Evolutionary conservation across 2,329 filamentous ascomycete genomes (phyloP), one percentile per base, ranked within the genome.

Genomic region (Bipolaris cookei): DNA sequence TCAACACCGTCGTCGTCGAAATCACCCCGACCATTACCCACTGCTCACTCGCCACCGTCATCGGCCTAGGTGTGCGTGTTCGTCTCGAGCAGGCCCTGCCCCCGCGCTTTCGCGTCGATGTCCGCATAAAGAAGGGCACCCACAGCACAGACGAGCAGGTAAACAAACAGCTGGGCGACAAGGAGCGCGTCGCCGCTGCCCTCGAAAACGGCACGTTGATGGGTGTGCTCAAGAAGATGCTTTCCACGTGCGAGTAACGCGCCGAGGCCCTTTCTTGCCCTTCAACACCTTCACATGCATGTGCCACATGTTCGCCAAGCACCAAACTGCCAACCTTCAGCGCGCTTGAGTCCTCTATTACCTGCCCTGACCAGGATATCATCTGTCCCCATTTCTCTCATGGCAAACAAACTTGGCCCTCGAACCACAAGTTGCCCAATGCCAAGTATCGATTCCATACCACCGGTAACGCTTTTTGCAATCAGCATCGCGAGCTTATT

Each of bases 11-110:
- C 34, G 84, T 89, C 3, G 92, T 99, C 41, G 86, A 96, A 70
- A 89, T 99, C 66, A 99, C 95, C 10, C 95, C 95, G 8, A 99
- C 95, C 23, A 95, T 98, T 72, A 96, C 94, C 14, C 95, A 98
- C 78, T 99, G 95, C 81, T 96, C 91, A 48, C 85, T 99, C 38
- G 95, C 95, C 30, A 99, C 95, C 0, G 92, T 99, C 58, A 97
- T 99, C 69, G 95, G 95, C 0, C 84, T 99, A 14, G 95, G 93
- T 13, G 92, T 99, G 20, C 87, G 95, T 42, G 93, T 97, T 39
- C 87, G 95, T 21, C 84, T 99, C 21, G 93, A 98, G 79, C 90
- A 96, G 76, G 90, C 91, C 10, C 82, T 99, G 56, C 95, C 95
- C 3, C 91, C 95, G 32, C 90, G 94, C 70, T 99, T 95, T 76